A percentile compares a stretch with the other conserved stretches of the same genome.
phyloP scores from a whole-genome alignment of 2,329 filamentous ascomycete genomes.

The Trichoderma harzianum region DNA sequence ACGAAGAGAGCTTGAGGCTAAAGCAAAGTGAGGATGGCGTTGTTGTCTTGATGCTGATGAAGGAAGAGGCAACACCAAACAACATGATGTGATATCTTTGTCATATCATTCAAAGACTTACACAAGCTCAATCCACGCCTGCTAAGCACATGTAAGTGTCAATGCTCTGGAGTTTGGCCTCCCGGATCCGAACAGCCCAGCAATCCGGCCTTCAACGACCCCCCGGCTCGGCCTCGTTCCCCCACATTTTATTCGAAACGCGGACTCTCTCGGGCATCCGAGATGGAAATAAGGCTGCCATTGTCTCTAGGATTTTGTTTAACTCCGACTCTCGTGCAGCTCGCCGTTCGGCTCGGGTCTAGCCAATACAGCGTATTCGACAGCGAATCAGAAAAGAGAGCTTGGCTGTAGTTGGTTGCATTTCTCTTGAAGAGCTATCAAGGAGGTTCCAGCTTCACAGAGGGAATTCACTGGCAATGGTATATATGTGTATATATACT shows the following conservation, averaged over 20 bases:
- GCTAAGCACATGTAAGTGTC: background rate
- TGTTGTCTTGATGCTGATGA: background rate
- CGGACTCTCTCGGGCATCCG: slow-evolving; percentile 13
- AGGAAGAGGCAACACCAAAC: too few species aligned
- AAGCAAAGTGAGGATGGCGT: background rate
- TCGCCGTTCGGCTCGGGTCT: background rate
- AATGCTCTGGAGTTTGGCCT: background rate
- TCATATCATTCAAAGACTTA: background rate
- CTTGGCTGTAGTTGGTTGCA: background rate
- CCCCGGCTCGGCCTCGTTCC: background rate
- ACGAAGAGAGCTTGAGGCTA: background rate
- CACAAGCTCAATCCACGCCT: background rate
- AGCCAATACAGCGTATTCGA: background rate
- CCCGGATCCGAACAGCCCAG: background rate
- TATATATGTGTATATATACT: background rate
- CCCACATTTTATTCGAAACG: background rate
- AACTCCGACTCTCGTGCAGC: background rate
- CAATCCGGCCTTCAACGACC: background rate
- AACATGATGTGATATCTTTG: background rate
- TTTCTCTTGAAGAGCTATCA: background rate
- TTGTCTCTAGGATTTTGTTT: background rate
- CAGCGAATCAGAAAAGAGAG: background rate
- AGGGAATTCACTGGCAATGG: background rate
- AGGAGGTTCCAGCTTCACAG: background rate
- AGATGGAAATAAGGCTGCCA: background rate